phyloP scores from a whole-genome alignment of 768 basidiomycete species.

The Lactarius psammicola region DNA sequence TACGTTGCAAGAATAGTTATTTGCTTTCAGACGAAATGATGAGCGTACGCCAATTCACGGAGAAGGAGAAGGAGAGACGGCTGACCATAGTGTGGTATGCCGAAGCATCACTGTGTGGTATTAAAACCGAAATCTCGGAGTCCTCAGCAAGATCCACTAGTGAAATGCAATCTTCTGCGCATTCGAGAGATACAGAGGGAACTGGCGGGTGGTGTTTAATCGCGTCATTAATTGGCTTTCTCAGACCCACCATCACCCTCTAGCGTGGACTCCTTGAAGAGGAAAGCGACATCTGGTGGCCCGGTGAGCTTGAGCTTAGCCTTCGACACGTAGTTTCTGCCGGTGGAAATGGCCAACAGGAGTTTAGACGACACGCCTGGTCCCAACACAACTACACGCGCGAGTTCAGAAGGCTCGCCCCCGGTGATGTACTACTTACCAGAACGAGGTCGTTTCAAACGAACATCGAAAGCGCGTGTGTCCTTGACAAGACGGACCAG shows the following conservation, averaged over 20 bases:
- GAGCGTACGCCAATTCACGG: neutral
- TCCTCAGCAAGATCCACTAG: constrained; percentile 50
- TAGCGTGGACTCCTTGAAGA: constrained; percentile 42
- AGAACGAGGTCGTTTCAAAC: constrained; percentile 53
- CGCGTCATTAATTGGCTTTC: neutral
- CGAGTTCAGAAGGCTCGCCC: constrained; percentile 17
- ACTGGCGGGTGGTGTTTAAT: constrained; percentile 16
- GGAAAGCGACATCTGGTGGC: constrained; percentile 52
- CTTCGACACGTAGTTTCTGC: constrained; percentile 62
- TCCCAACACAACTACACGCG: constrained; percentile 47
- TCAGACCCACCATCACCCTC: constrained; percentile 38
- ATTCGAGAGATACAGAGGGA: constrained; percentile 35
- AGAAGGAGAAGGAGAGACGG: constrained; percentile 11
- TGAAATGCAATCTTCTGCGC: constrained; percentile 45
- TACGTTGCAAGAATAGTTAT: constrained; percentile 69
- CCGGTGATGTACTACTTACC: constrained; percentile 29
- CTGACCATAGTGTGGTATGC: constrained; percentile 60
- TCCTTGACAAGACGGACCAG: constrained; percentile 66
- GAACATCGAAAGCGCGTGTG: constrained; percentile 58
- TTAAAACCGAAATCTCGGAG: constrained; percentile 45
- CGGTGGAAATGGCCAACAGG: constrained; percentile 57
- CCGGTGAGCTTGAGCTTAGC: constrained; percentile 54
- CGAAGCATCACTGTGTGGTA: constrained; percentile 69
- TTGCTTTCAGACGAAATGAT: constrained; percentile 50
- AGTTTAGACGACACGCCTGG: constrained; percentile 58